Evolutionary conservation across 495 filamentous ascomycete genomes (phyloP), one percentile per base, ranked within the genome.

Genomic region (Hypoxylon lienhwacheense): DNA sequence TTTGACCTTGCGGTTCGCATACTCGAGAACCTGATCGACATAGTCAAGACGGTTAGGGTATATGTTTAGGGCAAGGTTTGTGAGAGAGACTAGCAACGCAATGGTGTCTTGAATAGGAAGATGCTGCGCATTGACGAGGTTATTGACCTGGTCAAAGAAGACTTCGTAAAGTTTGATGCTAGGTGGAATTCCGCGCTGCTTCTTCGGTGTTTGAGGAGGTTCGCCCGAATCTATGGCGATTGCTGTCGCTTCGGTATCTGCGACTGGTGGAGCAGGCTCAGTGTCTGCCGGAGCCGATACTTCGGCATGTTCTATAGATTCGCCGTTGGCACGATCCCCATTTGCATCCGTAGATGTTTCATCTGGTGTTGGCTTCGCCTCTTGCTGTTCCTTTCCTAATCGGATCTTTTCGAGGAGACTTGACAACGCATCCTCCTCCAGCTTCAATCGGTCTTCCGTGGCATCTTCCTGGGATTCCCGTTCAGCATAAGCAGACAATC

Each of bases 61-160:
- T 55, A 96, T 92, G 64, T 95, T 97, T 57, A 98, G 78, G 8
- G 93, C 89, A 39, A 98, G 81, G 64, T 97, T 97, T 10, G 88
- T 82, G 26, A 98, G 79, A 4, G 93, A 98, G 17, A 95, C 91
- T 26, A 96, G 77, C 21, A 97, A 75, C 8, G 91, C 93, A 58
- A 92, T 93, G 15, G 88, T 96, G 69, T 98, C 93, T 68, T 95
- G 90, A 45, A 98, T 96, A 3, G 90, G 86, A 47, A 98, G 77
- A 56, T 89, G 85, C 63, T 96, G 91, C 12, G 86, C 85, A 69
- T 89, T 89, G 55, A 97, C 91, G 34, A 98, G 78, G 63, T 90
- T 90, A 55, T 91, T 85, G 43, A 97, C 95, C 65, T 98, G 93
- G 36, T 95, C 88, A 66, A 96, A 95, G 73, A 98, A 98, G 34